Conservation (phyloP, 1,284 basidiomycete species). For the Apiotrichum gamsii region DNA sequence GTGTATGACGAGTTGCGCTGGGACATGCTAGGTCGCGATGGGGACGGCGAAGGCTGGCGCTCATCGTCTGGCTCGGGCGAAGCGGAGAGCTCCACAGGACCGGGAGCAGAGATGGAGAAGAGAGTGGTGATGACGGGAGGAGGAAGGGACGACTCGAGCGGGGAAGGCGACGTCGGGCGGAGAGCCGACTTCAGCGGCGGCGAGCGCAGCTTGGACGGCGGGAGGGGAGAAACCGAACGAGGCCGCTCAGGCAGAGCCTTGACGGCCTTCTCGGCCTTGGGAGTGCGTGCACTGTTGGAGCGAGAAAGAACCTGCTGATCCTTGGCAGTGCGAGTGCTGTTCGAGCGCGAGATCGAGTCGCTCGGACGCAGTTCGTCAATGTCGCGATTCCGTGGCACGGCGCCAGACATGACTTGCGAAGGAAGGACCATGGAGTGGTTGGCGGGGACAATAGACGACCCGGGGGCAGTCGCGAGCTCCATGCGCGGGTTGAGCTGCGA, state of each 20-base stretch:
- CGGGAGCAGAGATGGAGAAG: slow-evolving; percentile 37
- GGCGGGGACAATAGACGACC: slow-evolving; percentile 29
- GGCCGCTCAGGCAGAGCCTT: neutral
- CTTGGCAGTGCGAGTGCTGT: slow-evolving; percentile 6
- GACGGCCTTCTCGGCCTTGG: slow-evolving; percentile 4
- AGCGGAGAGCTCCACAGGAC: slow-evolving; percentile 30
- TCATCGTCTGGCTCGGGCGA: slow-evolving; percentile 5
- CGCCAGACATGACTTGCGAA: slow-evolving; percentile 2
- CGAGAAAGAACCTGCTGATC: slow-evolving; percentile 4
- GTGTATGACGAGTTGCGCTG: slow-evolving; percentile 25
- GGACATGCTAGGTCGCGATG: neutral
- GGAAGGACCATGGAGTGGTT: slow-evolving; percentile 4
- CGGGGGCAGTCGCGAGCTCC: slow-evolving; percentile 38
- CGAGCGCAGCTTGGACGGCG: slow-evolving; percentile 34
- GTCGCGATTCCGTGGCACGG: neutral
- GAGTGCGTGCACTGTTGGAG: neutral
- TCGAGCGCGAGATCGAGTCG: slow-evolving; percentile 27
- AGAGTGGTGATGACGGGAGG: slow-evolving; percentile 22
- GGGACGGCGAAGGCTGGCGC: neutral
- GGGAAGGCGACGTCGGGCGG: slow-evolving; percentile 35
- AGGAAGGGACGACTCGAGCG: slow-evolving; percentile 2
- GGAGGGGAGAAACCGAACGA: slow-evolving; percentile 28
- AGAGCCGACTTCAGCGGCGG: slow-evolving; percentile 46
- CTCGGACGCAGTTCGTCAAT: slow-evolving; percentile 14
- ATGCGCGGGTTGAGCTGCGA: slow-evolving; percentile 39